Percentiles rank a stretch among this genome's conserved stretches.
Conservation (phyloP, 441 rosid species). For the Gossypium trilobum region DNA sequence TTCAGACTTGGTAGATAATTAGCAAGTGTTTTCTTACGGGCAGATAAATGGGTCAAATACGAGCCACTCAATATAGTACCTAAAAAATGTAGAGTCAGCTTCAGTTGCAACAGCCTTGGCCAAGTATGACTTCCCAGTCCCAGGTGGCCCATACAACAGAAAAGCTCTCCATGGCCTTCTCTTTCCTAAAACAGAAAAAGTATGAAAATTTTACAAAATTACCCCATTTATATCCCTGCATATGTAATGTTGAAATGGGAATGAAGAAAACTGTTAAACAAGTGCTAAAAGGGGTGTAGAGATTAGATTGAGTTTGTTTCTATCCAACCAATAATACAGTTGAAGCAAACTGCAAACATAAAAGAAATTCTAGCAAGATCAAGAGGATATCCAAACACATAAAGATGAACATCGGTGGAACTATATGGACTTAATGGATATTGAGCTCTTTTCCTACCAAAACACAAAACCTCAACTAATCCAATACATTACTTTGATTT, state of each 20-base stretch:
- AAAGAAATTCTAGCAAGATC: not conserved
- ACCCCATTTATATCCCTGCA: not conserved
- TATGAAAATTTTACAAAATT: not conserved
- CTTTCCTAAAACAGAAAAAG: slow-evolving; percentile 49
- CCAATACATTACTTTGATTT: not conserved
- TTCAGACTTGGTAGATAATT: not conserved
- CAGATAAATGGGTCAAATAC: not conserved
- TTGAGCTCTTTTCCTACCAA: not conserved
- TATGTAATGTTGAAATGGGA: not conserved
- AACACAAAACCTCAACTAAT: not conserved
- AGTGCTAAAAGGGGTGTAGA: not conserved
- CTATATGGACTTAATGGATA: not conserved
- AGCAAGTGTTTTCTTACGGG: not conserved
- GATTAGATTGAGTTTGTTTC: not conserved
- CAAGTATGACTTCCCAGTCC: too few relatives aligned
- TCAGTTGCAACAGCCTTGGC: too few relatives aligned
- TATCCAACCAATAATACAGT: not conserved
- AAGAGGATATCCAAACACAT: not conserved
- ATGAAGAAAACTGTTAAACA: not conserved
- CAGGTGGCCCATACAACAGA: slow-evolving; percentile 26
- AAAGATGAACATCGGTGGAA: not conserved
- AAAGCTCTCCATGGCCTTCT: slow-evolving; percentile 96
- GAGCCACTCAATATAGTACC: slow-evolving; percentile 33
- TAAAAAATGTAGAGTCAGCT: slow-evolving; percentile 49
- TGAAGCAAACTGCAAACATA: not conserved